Evolutionary conservation across 208 protist species (phyloP), one percentile per base, ranked within the genome.

Genomic region (Tritrichomonas musculus): DNA sequence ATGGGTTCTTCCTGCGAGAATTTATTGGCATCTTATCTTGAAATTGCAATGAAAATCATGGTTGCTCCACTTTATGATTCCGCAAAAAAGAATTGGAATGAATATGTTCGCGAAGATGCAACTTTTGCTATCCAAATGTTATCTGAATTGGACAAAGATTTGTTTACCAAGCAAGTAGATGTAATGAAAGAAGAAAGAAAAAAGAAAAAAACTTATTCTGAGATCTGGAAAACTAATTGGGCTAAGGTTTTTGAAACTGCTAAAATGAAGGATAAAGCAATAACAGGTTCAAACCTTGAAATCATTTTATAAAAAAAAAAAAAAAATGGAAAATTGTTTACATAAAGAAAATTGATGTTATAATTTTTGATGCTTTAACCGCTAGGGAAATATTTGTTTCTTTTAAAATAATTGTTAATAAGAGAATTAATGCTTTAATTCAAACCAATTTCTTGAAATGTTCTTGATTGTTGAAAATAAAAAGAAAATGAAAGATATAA

Each of bases 171-270:
- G 41, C 33, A 30, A n/a, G 8, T 82, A 1, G 41, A 82, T 9
- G 41, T 47, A 30, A 22, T 39, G 22, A 82, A 82, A 17, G 73
- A 44, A 30, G 41, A 30, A 50, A 82, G 41, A 39, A 82, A 82
- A 39, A 82, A 39, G 73, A 82, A 82, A 39, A 82, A 82, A 82
- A 39, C 41, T 4, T 47, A 82, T 50, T n/a, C 33, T 47, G 39
- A n/a, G 11, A 82, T 82, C 30, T 82, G 73, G 73, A 82, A 82
- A 39, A 82, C 73, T n/a, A 82, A 82, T 41, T 82, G 73, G 73
- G 73, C 73, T 0, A 82, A 82, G 50, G 73, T 82, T 8, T 82
- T 82, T 39, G 73, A 82, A 50, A 82, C 73, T 11, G 73, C 73
- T 11, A 82, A 82, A 39, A 82, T 20, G 11, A 82, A 39, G 50